Evolutionary conservation across 805 yeast genomes (phyloP).

Genomic region (Tetrapisispora taiwanensis): DNA sequence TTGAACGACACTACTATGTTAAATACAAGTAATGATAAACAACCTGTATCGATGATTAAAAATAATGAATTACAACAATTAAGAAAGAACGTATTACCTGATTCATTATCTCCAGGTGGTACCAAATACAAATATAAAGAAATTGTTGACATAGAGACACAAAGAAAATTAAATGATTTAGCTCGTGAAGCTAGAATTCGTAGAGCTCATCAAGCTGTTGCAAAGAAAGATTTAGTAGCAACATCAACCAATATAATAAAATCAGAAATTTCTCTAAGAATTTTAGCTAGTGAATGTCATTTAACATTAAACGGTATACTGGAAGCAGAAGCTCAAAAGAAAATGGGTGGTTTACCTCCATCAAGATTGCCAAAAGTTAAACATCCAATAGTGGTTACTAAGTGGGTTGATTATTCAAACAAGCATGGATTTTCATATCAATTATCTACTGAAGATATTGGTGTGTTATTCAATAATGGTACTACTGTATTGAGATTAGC

Average conservation of each 20-base stretch:
- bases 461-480: slow-evolving; percentile 81
- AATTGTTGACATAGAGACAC: slow-evolving; percentile 35
- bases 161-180: slow-evolving; percentile 25
- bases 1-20: slow-evolving; percentile 20
- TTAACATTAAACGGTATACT: slow-evolving; percentile 37
- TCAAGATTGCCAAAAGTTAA: slow-evolving; percentile 25
- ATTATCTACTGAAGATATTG: slow-evolving; percentile 73
- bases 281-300: slow-evolving; percentile 37
- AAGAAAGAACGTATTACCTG: slow-evolving; percentile 47
- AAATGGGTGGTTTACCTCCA: slow-evolving; percentile 31
- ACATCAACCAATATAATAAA: slow-evolving; percentile 30
- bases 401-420: slow-evolving; percentile 97
- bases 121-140: slow-evolving; percentile 81
- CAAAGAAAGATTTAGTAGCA: slow-evolving; percentile 24
- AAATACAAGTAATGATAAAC: neutral
- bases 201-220: slow-evolving; percentile 27
- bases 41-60: slow-evolving; percentile 3
- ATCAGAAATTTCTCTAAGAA: slow-evolving; percentile 30
- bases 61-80: slow-evolving; percentile 2
- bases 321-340: slow-evolving; percentile 36
- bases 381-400: slow-evolving; percentile 65
- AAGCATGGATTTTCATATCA: slow-evolving; percentile 94
- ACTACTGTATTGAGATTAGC: slow-evolving; percentile 62
- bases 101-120: slow-evolving; percentile 85
- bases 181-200: slow-evolving; percentile 29